Base-by-base conservation (phyloP, 306 rosid genomes). In the Fagus sylvatica region DNA sequence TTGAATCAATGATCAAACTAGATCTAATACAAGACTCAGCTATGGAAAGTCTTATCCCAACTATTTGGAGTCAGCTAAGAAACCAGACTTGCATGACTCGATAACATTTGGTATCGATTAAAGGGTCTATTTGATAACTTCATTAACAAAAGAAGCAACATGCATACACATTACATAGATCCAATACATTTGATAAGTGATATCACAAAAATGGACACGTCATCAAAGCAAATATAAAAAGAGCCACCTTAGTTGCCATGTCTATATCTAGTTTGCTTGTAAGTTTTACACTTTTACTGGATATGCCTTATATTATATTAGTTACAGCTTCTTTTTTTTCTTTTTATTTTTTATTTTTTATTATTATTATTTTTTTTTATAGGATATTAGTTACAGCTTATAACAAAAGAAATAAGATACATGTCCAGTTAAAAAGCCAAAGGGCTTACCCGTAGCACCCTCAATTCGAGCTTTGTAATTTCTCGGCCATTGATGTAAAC, bases 401-500 rank as follows among this genome's bases (percentile, higher is more conserved):
- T 32, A 8, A 71, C 68, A 79, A 33, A 33, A 76, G 13, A 19
- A 69, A 67, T 43, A 74, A 67, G 34, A 70, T 34, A 56, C 36
- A 56, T 64, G 28, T 71, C 51, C 36, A 61, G 28, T 68, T 61
- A 54, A 62, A 37, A 84, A 69, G 75, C 76, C 81, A 66, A 74
- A 62, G 67, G 69, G 62, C 85, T 77, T 77, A 93, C 99, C 93
- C 80, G 93, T 40, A 96, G 96, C 70, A 96, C 90, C 91, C 94
- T 96, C 85, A 91, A 78, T 85, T 96, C 99, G 55, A 93, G 97
- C 80, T 80, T 96, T 65, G 99, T 96, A 71, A 96, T 96, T 87
- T 96, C 96, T 78, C 99, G 91, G 55, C 99, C 99, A 66, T 96
- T 96, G 22, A 96, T 90, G 86, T 89, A 96, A 76, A 96, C 99